A percentile compares a stretch with the other conserved stretches of the same genome.
Evolutionary conservation across 352 stramenopile genomes (phyloP).

Genomic region (Phytophthora fragariae): DNA sequence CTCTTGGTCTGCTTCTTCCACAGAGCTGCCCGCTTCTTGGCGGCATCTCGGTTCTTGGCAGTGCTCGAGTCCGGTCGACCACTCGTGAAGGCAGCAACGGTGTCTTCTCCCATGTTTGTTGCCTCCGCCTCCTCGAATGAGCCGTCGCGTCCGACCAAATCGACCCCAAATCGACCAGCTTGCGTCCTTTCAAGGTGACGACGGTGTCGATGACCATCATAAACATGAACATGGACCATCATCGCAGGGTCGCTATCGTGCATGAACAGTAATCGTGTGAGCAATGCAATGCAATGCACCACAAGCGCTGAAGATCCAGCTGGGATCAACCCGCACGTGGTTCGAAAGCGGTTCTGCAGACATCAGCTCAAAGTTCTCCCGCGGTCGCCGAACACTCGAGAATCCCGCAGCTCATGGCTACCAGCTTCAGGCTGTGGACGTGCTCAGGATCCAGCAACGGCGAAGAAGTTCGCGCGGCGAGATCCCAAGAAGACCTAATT

Average conservation of each 20-base stretch:
- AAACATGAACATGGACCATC: neutral
- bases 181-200: constrained; percentile 28
- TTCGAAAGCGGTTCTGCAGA: neutral
- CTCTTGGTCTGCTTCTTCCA: constrained; percentile 71
- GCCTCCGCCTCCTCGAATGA: constrained; percentile 9
- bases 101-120: constrained; percentile 35
- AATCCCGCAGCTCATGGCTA: neutral
- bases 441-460: neutral
- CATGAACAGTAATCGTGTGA: neutral
- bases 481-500: constrained; percentile 4
- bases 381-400: neutral
- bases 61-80: constrained; percentile 30
- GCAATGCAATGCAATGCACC: neutral
- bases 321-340: neutral
- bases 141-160: constrained; percentile 16
- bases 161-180: neutral
- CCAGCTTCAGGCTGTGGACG: neutral
- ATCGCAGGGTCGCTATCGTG: neutral
- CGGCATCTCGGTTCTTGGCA: constrained; percentile 27
- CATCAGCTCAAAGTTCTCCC: neutral
- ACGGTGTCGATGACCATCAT: neutral
- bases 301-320: constrained; percentile 7
- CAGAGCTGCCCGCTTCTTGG: constrained; percentile 46
- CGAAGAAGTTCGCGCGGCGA: constrained; percentile 16
- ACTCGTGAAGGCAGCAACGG: neutral